These are phyloP conservation scores for Hypholoma sublateritium DNA, from an alignment of 768 basidiomycete genomes.

Conservation along the genomic window DNA sequence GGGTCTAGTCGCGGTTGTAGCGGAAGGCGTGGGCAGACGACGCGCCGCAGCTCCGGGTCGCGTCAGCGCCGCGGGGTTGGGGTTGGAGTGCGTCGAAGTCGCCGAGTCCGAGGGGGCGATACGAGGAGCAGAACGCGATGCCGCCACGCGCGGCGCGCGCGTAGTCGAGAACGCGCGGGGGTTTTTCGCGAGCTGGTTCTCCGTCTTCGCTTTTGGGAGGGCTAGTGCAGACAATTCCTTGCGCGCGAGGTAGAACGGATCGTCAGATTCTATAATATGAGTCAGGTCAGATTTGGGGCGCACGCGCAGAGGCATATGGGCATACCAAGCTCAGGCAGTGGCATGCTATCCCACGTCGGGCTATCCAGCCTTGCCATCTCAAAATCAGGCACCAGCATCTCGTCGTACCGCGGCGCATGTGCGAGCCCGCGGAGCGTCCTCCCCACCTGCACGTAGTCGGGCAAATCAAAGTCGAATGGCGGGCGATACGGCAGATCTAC, in stretches of 20 bases:
- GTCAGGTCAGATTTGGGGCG: too few species aligned
- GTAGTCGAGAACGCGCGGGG: too few species aligned
- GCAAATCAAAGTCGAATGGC: constrained; percentile 44
- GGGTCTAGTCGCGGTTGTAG: neutral
- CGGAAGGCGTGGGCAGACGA: neutral
- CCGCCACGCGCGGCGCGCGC: neutral
- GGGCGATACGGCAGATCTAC: constrained; percentile 44
- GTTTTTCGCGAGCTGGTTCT: too few species aligned
- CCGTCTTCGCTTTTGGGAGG: neutral
- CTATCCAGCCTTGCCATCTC: constrained; percentile 20
- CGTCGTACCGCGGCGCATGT: constrained; percentile 32
- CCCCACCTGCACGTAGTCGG: constrained; percentile 43
- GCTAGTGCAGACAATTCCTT: neutral
- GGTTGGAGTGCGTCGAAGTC: neutral
- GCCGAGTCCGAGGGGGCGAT: neutral
- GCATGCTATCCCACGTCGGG: constrained; percentile 28
- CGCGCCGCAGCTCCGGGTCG: too few species aligned
- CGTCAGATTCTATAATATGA: constrained; percentile 15
- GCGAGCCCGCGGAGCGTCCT: constrained; percentile 32
- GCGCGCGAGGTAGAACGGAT: constrained; percentile 19
- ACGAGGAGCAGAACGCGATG: neutral
- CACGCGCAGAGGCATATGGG: too few species aligned
- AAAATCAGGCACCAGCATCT: constrained; percentile 25
- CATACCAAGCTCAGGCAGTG: constrained; percentile 29
- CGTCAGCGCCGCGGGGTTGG: neutral